Percentiles rank a stretch among this genome's conserved stretches.
Conservation (phyloP, 805 yeast species). For the Barnettozyma populi region DNA sequence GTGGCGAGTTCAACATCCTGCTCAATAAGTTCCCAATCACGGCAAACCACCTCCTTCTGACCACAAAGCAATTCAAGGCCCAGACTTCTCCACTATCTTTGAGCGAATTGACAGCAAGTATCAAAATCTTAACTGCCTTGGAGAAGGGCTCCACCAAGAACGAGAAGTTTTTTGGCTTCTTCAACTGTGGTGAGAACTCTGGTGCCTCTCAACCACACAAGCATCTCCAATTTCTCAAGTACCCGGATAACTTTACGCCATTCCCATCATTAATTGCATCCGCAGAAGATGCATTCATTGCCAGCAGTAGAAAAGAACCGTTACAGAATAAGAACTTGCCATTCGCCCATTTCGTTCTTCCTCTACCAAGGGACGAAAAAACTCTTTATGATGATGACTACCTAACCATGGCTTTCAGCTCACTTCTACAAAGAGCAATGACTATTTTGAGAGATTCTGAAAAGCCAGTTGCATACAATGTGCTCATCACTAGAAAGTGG, state of each 20-base stretch:
- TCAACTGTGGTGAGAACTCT: constrained; percentile 79
- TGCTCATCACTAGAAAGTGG: constrained; percentile 77
- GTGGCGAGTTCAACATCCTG: constrained; percentile 53
- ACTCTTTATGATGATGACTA: constrained; percentile 44
- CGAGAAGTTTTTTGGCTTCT: constrained; percentile 69
- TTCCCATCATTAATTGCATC: constrained; percentile 49
- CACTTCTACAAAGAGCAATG: constrained; percentile 65
- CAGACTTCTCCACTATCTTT: constrained; percentile 72
- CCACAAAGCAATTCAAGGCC: constrained; percentile 67
- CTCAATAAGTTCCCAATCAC: constrained; percentile 86
- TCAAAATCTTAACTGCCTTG: constrained; percentile 46
- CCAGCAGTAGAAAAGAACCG: constrained; percentile 52
- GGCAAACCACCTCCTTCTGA: constrained; percentile 70
- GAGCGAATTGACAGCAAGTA: constrained; percentile 58
- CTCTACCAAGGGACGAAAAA: constrained; percentile 39
- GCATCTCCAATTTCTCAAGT: constrained; percentile 79
- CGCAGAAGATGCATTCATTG: constrained; percentile 45
- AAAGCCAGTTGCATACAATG: constrained; percentile 64
- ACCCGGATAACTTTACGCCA: constrained; percentile 55
- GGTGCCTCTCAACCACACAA: constrained; percentile 97
- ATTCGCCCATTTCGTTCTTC: constrained; percentile 80
- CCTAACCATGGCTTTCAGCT: constrained; percentile 63
- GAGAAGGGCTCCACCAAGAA: constrained; percentile 33
- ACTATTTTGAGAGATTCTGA: constrained; percentile 54
- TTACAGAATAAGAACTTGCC: constrained; percentile 55